Evolutionary conservation across 2,329 filamentous ascomycete genomes (phyloP).

Genomic region (Alternaria consortialis): DNA sequence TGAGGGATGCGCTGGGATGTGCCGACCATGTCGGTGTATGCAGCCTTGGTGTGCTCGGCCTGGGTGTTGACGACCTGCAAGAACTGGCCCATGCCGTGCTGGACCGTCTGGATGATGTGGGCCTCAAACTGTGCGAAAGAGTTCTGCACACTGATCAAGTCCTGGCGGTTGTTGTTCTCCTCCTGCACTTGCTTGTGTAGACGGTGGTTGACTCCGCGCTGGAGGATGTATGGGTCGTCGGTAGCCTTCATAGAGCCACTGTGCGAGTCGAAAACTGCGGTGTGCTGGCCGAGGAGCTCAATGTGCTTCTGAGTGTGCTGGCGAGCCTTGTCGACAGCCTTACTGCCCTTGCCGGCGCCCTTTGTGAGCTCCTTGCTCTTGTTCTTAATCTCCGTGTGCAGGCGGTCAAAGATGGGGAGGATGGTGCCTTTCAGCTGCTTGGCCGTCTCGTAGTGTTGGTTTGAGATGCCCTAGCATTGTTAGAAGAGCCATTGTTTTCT

Average conservation of each 20-base stretch:
- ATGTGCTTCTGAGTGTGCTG: constrained; percentile 92
- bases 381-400: constrained; percentile 96
- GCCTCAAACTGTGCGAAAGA: constrained; percentile 88
- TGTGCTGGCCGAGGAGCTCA: constrained; percentile 87
- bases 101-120: constrained; percentile 83
- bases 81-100: constrained; percentile 84
- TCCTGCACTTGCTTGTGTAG: constrained; percentile 90
- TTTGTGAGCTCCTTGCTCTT: constrained; percentile 88
- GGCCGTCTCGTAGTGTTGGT: constrained; percentile 89
- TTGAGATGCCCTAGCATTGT: constrained; percentile 74
- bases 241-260: constrained; percentile 74
- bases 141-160: constrained; percentile 89
- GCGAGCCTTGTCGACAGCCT: constrained; percentile 90
- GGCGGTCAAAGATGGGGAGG: constrained; percentile 84
- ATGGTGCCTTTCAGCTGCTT: constrained; percentile 88
- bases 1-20: constrained; percentile 78
- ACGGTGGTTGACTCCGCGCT: constrained; percentile 81
- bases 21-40: constrained; percentile 85
- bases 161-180: constrained; percentile 95
- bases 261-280: constrained; percentile 79
- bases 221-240: constrained; percentile 89
- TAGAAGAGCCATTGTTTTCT: background rate
- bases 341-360: constrained; percentile 83
- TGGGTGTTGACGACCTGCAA: constrained; percentile 81
- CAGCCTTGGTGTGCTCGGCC: constrained; percentile 78